These are phyloP conservation scores for Colletotrichum aenigma DNA, from an alignment of 2,329 filamentous ascomycete genomes.

Conservation along the genomic window DNA sequence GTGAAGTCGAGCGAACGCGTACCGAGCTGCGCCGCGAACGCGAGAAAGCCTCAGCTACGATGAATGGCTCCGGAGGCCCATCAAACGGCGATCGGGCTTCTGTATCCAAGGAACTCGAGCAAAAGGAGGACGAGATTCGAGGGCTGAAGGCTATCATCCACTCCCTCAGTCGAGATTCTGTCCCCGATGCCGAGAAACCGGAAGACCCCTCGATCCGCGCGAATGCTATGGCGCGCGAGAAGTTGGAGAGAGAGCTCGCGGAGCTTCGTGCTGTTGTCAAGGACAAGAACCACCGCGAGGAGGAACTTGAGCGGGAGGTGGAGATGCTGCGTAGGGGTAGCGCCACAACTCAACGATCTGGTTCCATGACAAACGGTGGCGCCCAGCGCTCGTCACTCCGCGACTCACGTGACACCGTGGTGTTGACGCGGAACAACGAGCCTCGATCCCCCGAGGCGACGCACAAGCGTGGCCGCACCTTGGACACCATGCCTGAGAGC, in stretches of 20 bases:
- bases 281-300: conserved; percentile 74
- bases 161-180: conserved; percentile 81
- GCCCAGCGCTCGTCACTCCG: conserved; percentile 62
- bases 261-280: conserved; percentile 78
- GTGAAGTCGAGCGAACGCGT: conserved; percentile 90
- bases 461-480: conserved; percentile 57
- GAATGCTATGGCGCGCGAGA: conserved; percentile 66
- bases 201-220: conserved; percentile 25
- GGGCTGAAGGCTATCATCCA: conserved; percentile 98
- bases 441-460: conserved; percentile 48
- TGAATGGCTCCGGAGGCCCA: conserved; percentile 47
- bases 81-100: conserved; percentile 46
- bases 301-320: conserved; percentile 84
- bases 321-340: conserved; percentile 63
- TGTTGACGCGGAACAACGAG: conserved; percentile 58
- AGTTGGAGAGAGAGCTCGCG: conserved; percentile 79
- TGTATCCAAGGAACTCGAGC: conserved; percentile 78
- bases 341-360: neutral
- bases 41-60: conserved; percentile 74
- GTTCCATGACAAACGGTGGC: conserved; percentile 43
- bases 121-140: conserved; percentile 96
- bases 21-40: conserved; percentile 87
- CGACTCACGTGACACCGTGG: conserved; percentile 70
- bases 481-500: conserved; percentile 74
- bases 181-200: conserved; percentile 41